Percentiles rank a stretch among this genome's conserved stretches.
Conservation (phyloP, 495 filamentous ascomycete species). For the Chaetomidium leptoderma region DNA sequence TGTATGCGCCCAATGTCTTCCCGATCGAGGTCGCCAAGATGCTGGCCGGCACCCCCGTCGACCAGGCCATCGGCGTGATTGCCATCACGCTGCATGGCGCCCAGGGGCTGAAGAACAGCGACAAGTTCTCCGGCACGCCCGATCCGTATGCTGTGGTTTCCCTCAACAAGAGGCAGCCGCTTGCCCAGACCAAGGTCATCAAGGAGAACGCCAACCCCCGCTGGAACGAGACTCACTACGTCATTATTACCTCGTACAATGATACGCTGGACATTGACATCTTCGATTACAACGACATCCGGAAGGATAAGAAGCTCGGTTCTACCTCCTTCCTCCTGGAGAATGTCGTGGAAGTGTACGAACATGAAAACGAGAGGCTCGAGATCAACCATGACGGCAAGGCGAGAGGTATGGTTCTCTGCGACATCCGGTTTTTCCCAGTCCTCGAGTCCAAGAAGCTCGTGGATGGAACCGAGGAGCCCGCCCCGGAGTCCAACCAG, state of each 20-base stretch:
- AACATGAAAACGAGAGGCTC: slow-evolving; percentile 77
- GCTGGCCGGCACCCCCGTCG: slow-evolving; percentile 89
- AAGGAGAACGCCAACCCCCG: slow-evolving; percentile 79
- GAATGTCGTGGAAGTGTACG: slow-evolving; percentile 65
- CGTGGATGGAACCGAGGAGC: slow-evolving; percentile 70
- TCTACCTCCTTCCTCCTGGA: slow-evolving; percentile 79
- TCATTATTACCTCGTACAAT: slow-evolving; percentile 84
- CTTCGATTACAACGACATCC: slow-evolving; percentile 90
- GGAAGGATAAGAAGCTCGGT: slow-evolving; percentile 95
- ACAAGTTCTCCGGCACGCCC: slow-evolving; percentile 87
- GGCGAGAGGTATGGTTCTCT: slow-evolving; percentile 69
- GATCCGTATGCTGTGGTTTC: slow-evolving; percentile 91
- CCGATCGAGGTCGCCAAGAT: slow-evolving; percentile 98
- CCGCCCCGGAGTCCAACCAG: slow-evolving; percentile 81
- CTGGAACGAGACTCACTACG: slow-evolving; percentile 95
- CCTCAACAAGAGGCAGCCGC: slow-evolving; percentile 70
- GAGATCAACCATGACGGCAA: slow-evolving; percentile 84
- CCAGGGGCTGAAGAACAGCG: slow-evolving; percentile 86
- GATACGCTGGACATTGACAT: slow-evolving; percentile 78
- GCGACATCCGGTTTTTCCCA: slow-evolving; percentile 92
- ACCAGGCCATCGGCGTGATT: slow-evolving; percentile 92
- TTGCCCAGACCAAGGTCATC: slow-evolving; percentile 85
- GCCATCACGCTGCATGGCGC: slow-evolving; percentile 89
- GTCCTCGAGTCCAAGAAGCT: slow-evolving; percentile 69
- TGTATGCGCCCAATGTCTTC: slow-evolving; percentile 96